Base-by-base conservation (phyloP, 2,329 filamentous ascomycete species). In the Intubia oerlemansii region DNA sequence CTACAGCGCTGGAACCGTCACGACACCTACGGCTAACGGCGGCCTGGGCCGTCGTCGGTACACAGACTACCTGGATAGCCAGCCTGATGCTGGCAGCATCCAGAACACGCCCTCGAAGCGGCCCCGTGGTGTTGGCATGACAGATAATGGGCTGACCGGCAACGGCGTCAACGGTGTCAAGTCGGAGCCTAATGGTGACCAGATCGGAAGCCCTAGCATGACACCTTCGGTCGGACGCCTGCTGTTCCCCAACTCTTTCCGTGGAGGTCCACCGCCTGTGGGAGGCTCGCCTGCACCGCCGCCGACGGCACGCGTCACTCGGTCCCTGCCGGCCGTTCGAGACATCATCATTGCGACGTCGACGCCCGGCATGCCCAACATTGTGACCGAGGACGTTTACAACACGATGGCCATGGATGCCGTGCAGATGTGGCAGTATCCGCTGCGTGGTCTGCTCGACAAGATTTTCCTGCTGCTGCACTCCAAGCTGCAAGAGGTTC, bases 301-400 rank as follows among this genome's bases (percentile, higher is more conserved):
- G 17, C 24, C 12, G 9, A 25, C 28, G 1, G 11, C 11, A 11
- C 29, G n/a, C 20, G 14, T 23, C 29, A n/a, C n/a, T 23, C 41
- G 46, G 18, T 59, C 56, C 1, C 48, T 69, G 3, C 45, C 46
- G 4, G 49, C 59, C 21, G 63, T 78, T 2, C 56, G 60, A 0
- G 45, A 52, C 0, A 57, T 68, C 9, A 70, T 75, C 10, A 46
- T 52, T 12, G 47, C 53, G 4, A 63, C 64, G 10, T 62, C 59
- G 16, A 54, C 54, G 12, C 59, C 65, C 0, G 68, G 70, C 0
- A 54, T 70, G 38, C 67, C 66, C 0, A 59, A 62, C 6, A 54
- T 68, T 1, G 60, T 67, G 0, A 61, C 69, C 0, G 57, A 63
- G 0, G 61, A 65, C 21, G 67, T 74, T 0, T 66, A 71, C 14